phyloP scores from a whole-genome alignment of 2,329 filamentous ascomycete genomes.

The Aspergillus sergii region DNA sequence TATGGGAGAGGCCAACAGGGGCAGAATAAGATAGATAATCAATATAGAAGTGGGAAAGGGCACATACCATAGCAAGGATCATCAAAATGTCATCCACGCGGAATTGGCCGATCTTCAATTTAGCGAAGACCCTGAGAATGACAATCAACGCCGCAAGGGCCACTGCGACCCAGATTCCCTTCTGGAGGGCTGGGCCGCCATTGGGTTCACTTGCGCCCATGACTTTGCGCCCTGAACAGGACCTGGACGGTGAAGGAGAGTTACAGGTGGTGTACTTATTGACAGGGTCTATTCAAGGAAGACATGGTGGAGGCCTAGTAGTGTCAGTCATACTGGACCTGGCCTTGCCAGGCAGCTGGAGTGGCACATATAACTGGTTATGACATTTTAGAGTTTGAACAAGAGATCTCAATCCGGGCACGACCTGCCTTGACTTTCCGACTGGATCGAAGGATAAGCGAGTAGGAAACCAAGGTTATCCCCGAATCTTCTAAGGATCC shows the following conservation, averaged over 20 bases:
- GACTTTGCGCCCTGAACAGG: neutral
- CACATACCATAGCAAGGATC: conserved; percentile 29
- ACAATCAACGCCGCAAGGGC: conserved; percentile 30
- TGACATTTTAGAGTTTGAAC: neutral
- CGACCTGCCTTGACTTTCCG: neutral
- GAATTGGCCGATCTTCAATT: conserved; percentile 33
- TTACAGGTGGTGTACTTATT: neutral
- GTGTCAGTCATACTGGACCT: neutral
- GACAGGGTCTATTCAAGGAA: neutral
- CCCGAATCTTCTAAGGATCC: neutral
- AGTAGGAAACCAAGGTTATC: neutral
- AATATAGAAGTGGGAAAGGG: no score
- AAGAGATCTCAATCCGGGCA: neutral
- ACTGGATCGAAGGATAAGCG: neutral
- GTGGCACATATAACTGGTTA: neutral
- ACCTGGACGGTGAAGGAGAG: neutral
- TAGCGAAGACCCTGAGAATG: conserved; percentile 29
- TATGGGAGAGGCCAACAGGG: no score
- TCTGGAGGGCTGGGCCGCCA: conserved; percentile 25
- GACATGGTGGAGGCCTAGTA: neutral
- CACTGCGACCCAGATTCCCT: conserved; percentile 32
- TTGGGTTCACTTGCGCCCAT: conserved; percentile 1
- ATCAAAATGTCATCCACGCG: conserved; percentile 33
- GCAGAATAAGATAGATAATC: no score
- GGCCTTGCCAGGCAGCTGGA: neutral